These are phyloP conservation scores for Aspergillus uvarum DNA, from an alignment of 2,329 filamentous ascomycete genomes.

Conservation along the genomic window DNA sequence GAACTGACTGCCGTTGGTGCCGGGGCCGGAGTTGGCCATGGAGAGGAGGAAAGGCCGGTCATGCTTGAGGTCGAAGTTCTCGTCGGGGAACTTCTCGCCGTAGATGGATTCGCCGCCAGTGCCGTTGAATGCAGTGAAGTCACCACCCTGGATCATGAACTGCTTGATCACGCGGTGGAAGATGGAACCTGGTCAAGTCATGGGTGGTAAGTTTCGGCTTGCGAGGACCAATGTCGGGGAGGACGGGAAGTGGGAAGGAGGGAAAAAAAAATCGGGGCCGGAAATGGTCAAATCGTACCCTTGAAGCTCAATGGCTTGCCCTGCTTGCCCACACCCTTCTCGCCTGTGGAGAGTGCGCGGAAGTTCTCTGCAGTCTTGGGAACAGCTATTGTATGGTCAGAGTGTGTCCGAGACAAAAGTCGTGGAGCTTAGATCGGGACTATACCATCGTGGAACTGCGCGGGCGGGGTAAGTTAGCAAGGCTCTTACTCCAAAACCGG, in stretches of 20 bases:
- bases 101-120: conserved; percentile 98
- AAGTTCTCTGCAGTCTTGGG: conserved; percentile 98
- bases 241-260: background rate
- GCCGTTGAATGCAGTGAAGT: conserved; percentile 92
- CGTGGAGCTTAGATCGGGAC: background rate
- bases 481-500: background rate
- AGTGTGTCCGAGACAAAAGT: conserved; percentile 3
- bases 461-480: conserved; percentile 17
- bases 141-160: conserved; percentile 98
- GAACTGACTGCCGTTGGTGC: conserved; percentile 96
- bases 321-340: conserved; percentile 79
- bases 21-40: conserved; percentile 96
- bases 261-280: background rate
- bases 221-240: background rate
- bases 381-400: conserved; percentile 65
- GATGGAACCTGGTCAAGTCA: conserved; percentile 58
- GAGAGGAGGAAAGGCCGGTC: conserved; percentile 89
- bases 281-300: conserved; percentile 40
- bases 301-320: conserved; percentile 93
- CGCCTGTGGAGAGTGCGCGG: conserved; percentile 87
- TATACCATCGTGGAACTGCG: conserved; percentile 52
- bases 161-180: conserved; percentile 98
- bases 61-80: conserved; percentile 92
- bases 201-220: conserved; percentile 1
- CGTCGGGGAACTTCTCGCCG: conserved; percentile 93